Evolutionary conservation across 2,329 filamentous ascomycete species (phyloP).

Genomic region (Penicillium brasilianum): DNA sequence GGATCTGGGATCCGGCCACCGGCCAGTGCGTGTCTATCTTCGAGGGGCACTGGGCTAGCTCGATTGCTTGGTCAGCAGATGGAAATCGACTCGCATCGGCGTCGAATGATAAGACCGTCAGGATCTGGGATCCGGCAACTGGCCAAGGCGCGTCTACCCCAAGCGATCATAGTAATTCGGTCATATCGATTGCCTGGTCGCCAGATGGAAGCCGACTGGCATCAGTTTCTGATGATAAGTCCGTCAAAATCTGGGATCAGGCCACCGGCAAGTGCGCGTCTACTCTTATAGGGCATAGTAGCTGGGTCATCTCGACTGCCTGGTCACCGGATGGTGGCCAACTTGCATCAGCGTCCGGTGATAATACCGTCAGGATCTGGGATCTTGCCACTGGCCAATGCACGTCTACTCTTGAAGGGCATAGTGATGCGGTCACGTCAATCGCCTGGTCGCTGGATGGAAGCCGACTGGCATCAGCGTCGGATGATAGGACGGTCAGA

Average conservation of each 20-base stretch:
- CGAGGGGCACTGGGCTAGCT: constrained; percentile 11
- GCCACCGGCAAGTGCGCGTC: constrained; percentile 4
- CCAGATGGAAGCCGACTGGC: neutral
- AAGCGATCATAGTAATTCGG: no score
- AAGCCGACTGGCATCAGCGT: constrained; percentile 16
- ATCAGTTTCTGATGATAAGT: neutral
- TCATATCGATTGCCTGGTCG: neutral
- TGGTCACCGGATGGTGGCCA: constrained; percentile 7
- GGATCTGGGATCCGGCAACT: no score
- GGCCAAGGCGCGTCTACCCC: no score
- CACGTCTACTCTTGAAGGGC: constrained; percentile 14
- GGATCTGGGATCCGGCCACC: constrained; percentile 10
- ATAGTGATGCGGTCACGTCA: constrained; percentile 15
- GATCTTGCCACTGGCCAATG: constrained; percentile 2
- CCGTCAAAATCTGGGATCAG: constrained; percentile 3
- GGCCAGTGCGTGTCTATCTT: constrained; percentile 9
- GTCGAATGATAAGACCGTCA: neutral
- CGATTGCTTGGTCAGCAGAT: constrained; percentile 16
- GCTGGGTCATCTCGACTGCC: neutral
- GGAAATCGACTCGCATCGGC: constrained; percentile 8
- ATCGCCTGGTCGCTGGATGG: constrained; percentile 9
- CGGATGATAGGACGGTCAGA: constrained; percentile 8
- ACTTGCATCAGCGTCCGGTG: constrained; percentile 2
- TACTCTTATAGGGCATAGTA: constrained; percentile 23
- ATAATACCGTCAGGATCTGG: constrained; percentile 12